These are phyloP conservation scores for Penicillium odoratum DNA, from an alignment of 495 filamentous ascomycete genomes.

Conservation along the genomic window DNA sequence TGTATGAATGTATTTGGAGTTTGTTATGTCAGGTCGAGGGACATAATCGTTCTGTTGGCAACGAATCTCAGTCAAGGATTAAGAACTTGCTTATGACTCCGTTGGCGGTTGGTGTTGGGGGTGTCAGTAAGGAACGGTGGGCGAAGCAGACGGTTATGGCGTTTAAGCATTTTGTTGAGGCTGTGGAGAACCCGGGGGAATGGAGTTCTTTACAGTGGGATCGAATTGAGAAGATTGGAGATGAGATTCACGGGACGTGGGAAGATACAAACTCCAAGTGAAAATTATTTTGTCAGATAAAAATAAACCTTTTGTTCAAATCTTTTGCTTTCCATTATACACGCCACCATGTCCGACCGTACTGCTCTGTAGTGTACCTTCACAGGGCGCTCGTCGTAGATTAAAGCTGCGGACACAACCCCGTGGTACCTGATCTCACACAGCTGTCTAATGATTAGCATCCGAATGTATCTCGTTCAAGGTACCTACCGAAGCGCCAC, in stretches of 20 bases:
- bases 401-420: conserved; percentile 27
- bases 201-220: conserved; percentile 38
- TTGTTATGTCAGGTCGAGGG: conserved; percentile 47
- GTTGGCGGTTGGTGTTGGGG: conserved; percentile 46
- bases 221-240: conserved; percentile 23
- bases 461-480: not conserved
- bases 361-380: conserved; percentile 33
- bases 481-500: conserved; percentile 21
- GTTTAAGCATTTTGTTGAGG: conserved; percentile 48
- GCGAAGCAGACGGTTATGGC: conserved; percentile 50
- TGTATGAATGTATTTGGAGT: conserved; percentile 55
- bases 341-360: conserved; percentile 24
- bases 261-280: not conserved
- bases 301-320: conserved; percentile 14
- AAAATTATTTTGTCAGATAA: conserved; percentile 15
- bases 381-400: conserved; percentile 31
- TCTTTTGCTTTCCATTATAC: conserved; percentile 27
- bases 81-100: conserved; percentile 48
- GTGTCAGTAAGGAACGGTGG: conserved; percentile 47
- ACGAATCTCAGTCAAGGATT: conserved; percentile 18
- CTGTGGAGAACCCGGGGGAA: conserved; percentile 32
- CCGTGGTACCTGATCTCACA: conserved; percentile 30
- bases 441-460: conserved; percentile 10
- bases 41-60: conserved; percentile 32
- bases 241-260: conserved; percentile 34